Conservation (phyloP, 441 rosid species). For the Eruca vesicaria region DNA sequence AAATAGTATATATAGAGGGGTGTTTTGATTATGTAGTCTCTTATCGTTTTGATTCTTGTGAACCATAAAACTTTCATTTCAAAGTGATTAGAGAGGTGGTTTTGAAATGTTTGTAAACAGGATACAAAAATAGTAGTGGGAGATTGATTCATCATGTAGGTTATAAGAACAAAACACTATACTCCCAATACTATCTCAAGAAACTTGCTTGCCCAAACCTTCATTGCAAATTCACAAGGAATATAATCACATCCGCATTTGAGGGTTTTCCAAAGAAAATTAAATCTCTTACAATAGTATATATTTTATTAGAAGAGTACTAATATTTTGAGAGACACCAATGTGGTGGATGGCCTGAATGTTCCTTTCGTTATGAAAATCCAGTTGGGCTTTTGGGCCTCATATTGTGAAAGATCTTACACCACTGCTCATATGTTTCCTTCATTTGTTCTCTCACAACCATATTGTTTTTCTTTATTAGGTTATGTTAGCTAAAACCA, state of each 20-base stretch:
- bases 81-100: slow-evolving; percentile 18
- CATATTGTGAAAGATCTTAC: neutral
- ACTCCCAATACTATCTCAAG: neutral
- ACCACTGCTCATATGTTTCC: neutral
- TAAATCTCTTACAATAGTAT: no score
- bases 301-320: no score
- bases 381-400: neutral
- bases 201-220: neutral
- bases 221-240: neutral
- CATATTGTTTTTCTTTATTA: neutral
- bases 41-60: slow-evolving; percentile 17
- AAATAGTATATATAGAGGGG: slow-evolving; percentile 18
- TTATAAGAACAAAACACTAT: neutral
- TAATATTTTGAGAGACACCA: no score
- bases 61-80: slow-evolving; percentile 12
- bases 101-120: slow-evolving; percentile 15
- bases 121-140: neutral
- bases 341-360: no score
- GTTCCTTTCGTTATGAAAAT: neutral
- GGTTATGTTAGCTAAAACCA: neutral
- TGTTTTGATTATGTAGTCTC: slow-evolving; percentile 10
- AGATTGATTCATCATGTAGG: neutral
- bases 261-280: no score
- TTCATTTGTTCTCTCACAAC: neutral
- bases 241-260: neutral